A percentile compares a stretch with the other conserved stretches of the same genome.
phyloP scores from a whole-genome alignment of 2,329 filamentous ascomycete species.

The Fusarium sororula region DNA sequence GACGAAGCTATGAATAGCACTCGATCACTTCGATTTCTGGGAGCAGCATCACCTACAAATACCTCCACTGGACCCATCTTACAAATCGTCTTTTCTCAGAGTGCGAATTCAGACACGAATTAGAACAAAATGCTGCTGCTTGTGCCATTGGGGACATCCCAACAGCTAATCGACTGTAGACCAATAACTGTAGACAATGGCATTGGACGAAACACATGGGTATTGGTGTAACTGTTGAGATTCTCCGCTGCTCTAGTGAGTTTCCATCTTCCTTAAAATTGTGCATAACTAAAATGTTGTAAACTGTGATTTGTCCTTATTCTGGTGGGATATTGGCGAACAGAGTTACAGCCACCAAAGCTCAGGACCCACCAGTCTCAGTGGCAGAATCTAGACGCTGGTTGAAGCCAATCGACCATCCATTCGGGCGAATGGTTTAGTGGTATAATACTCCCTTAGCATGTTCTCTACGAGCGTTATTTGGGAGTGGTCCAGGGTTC shows the following conservation, averaged over 20 bases:
- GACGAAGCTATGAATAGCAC: background rate
- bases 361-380: accelerated
- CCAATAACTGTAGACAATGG: background rate
- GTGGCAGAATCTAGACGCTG: accelerated
- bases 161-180: background rate
- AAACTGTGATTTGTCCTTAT: too few species aligned
- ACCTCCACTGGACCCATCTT: background rate
- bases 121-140: too few species aligned
- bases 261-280: accelerated
- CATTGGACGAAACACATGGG: background rate
- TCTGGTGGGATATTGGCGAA: background rate
- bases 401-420: background rate
- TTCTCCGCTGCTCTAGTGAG: accelerated
- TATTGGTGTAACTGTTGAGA: background rate
- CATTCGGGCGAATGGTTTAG: conserved; percentile 34
- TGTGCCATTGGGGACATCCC: background rate
- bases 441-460: conserved; percentile 39
- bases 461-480: background rate
- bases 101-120: accelerated
- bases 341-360: too few species aligned
- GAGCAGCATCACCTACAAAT: background rate
- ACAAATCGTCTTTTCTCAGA: accelerated
- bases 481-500: conserved; percentile 37
- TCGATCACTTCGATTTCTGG: background rate
- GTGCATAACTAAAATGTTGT: background rate